phyloP scores from a whole-genome alignment of 352 stramenopile genomes.

The Phytophthora idaei region DNA sequence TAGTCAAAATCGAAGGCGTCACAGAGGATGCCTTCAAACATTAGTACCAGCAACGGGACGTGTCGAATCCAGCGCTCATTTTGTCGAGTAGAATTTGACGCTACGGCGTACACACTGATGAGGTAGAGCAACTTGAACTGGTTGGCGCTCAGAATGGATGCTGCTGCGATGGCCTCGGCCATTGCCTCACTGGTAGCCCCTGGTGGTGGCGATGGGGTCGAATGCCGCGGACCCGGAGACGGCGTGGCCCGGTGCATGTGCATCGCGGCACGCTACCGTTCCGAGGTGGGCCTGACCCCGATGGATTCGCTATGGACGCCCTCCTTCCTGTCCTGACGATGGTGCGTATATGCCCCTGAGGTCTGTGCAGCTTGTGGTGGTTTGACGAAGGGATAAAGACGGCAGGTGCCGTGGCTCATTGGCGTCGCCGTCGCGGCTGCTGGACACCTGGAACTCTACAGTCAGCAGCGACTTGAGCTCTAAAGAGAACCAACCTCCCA shows the following conservation, averaged over 20 bases:
- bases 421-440: slow-evolving; percentile 22
- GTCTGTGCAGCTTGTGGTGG: slow-evolving; percentile 10
- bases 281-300: slow-evolving; percentile 2
- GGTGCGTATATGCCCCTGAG: too few relatives aligned
- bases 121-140: slow-evolving; percentile 97
- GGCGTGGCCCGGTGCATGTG: slow-evolving; percentile 13
- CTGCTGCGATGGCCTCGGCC: slow-evolving; percentile 21
- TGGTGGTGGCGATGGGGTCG: slow-evolving; percentile 15
- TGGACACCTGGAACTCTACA: slow-evolving; percentile 3
- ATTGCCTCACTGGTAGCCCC: slow-evolving; percentile 20
- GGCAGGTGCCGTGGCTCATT: slow-evolving; percentile 37
- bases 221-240: slow-evolving; percentile 14
- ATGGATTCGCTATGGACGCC: slow-evolving; percentile 3
- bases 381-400: slow-evolving; percentile 21
- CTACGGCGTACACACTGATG: slow-evolving; percentile 94
- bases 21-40: slow-evolving; percentile 96
- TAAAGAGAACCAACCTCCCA: background rate
- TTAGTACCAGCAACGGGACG: slow-evolving; percentile 94
- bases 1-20: slow-evolving; percentile 97
- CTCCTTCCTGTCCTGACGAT: background rate
- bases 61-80: slow-evolving; percentile 97
- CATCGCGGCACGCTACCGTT: slow-evolving; percentile 16
- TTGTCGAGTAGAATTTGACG: slow-evolving; percentile 86
- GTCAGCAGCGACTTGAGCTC: background rate
- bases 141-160: slow-evolving; percentile 89